A percentile compares a stretch with the other conserved stretches of the same genome.
phyloP scores from a whole-genome alignment of 73 alveolate species.

The Paramecium sexaurelia region DNA sequence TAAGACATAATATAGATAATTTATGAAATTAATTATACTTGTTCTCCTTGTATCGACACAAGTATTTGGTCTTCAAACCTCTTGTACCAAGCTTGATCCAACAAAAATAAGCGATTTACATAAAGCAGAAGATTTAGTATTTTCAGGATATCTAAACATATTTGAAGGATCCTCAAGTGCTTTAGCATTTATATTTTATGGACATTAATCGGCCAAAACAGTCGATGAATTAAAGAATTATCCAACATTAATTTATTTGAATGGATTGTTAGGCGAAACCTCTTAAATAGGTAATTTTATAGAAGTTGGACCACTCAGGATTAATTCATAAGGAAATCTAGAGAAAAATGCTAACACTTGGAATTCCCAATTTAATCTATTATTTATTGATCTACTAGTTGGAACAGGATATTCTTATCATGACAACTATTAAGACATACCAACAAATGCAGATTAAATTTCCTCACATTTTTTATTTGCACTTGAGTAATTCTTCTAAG shows the following conservation, averaged over 20 bases:
- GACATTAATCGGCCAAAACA: conserved; percentile 49
- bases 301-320: conserved; percentile 54
- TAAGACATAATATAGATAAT: not conserved
- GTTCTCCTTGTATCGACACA: not conserved
- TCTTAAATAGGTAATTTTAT: conserved; percentile 63
- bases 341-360: conserved; percentile 50
- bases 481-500: not conserved
- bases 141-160: conserved; percentile 61
- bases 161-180: not conserved
- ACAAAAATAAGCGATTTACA: not conserved
- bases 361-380: conserved; percentile 35
- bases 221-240: not conserved
- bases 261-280: conserved; percentile 58
- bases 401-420: conserved; percentile 61
- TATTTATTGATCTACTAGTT: conserved; percentile 52
- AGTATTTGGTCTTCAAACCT: not conserved
- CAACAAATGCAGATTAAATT: conserved; percentile 32
- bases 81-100: not conserved
- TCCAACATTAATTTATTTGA: conserved; percentile 59
- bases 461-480: conserved; percentile 41
- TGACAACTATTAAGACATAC: conserved; percentile 28
- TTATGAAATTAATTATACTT: not conserved
- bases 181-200: conserved; percentile 64
- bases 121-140: not conserved
- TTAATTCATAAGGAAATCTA: not conserved